Evolutionary conservation across 306 rosid species (phyloP).

Genomic region (Dalbergia cochinchinensis): DNA sequence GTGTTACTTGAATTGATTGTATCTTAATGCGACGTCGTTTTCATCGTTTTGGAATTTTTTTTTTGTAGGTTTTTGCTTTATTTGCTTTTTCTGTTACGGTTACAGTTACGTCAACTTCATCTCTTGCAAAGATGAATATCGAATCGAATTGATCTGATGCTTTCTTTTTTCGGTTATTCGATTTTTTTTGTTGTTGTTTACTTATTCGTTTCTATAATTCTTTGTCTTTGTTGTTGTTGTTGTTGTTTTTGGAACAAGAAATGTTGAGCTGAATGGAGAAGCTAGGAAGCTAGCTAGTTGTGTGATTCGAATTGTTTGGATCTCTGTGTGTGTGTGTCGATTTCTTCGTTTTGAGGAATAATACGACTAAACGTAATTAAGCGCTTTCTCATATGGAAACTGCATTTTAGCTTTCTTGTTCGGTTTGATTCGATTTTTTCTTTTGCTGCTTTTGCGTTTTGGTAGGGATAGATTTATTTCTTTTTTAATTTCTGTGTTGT

Average conservation of each 20-base stretch:
- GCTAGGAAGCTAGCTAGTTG: background rate
- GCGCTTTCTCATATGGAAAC: no score
- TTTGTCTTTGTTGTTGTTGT: background rate
- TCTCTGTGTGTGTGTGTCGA: background rate
- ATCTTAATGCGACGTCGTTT: no score
- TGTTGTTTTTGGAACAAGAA: background rate
- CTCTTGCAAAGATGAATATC: background rate
- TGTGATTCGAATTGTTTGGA: background rate
- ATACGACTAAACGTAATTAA: no score
- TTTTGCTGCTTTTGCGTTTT: background rate
- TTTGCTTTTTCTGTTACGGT: no score
- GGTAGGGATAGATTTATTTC: no score
- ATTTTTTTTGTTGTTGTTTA: no score
- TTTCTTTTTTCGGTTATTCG: background rate
- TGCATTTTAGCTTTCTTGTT: background rate
- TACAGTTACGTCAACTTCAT: no score
- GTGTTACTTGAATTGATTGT: no score
- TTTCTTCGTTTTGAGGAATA: background rate
- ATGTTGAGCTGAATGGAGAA: background rate
- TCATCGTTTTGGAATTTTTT: no score
- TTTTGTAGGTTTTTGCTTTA: no score
- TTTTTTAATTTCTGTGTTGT: background rate
- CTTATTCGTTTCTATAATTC: background rate
- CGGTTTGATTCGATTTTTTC: background rate
- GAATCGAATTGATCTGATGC: background rate